phyloP scores from a whole-genome alignment of 2,329 filamentous ascomycete genomes.

The Clarireedia monteithiana region DNA sequence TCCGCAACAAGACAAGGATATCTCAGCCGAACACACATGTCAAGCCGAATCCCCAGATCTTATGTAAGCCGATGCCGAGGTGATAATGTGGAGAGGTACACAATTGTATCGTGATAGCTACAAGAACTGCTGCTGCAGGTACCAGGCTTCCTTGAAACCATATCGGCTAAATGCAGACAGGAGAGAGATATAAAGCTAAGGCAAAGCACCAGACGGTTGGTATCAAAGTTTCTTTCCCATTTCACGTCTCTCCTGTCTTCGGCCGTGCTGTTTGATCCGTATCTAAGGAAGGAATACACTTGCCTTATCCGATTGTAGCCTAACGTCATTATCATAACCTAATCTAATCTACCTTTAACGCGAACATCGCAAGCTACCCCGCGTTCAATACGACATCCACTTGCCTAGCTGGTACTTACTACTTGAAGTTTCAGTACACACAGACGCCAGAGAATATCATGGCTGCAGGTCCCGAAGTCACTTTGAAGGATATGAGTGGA shows the following conservation, averaged over 20 bases:
- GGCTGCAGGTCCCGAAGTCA: conserved; percentile 47
- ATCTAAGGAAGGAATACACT: too few species aligned
- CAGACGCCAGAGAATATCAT: conserved; percentile 29
- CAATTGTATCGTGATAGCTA: not conserved
- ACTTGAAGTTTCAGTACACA: not conserved
- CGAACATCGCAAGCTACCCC: not conserved
- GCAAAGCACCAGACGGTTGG: not conserved
- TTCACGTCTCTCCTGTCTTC: not conserved
- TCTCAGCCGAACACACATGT: conserved; percentile 2
- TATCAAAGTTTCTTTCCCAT: not conserved
- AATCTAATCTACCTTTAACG: too few species aligned
- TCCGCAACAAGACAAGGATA: too few species aligned
- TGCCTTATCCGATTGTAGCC: too few species aligned
- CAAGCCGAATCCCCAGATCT: not conserved
- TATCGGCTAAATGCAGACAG: too few species aligned
- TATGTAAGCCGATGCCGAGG: not conserved
- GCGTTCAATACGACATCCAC: not conserved
- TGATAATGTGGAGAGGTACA: not conserved
- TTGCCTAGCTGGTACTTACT: too few species aligned
- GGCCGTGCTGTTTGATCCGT: too few species aligned
- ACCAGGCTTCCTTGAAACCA: not conserved
- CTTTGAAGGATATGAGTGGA: conserved; percentile 44
- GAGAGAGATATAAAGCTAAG: not conserved
- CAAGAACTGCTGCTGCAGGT: not conserved
- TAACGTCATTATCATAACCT: too few species aligned